phyloP scores from a whole-genome alignment of 371 early-diverging fungal species.

The Mortierella sp. region DNA sequence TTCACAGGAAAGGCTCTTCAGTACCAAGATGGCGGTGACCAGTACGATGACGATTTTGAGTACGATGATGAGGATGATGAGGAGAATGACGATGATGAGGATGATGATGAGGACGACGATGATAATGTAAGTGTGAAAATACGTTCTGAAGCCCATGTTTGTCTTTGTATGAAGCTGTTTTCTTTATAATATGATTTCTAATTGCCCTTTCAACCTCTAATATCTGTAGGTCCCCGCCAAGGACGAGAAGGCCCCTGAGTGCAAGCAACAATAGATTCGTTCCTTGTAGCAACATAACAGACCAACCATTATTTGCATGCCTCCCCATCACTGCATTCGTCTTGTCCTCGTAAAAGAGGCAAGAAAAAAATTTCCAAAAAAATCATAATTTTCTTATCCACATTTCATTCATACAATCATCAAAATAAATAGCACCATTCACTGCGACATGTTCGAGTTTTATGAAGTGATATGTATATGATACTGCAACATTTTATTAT shows the following conservation, averaged over 20 bases:
- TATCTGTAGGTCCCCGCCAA: constrained; percentile 48
- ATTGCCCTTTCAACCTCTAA: background rate
- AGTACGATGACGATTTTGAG: constrained; percentile 73
- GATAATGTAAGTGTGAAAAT: constrained; percentile 25
- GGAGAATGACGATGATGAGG: constrained; percentile 76
- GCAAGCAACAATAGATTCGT: constrained; percentile 64
- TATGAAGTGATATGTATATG: background rate
- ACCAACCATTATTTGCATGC: background rate
- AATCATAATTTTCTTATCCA: background rate
- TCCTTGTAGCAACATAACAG: background rate
- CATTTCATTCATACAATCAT: constrained; percentile 5
- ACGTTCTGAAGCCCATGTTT: background rate
- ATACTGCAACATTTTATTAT: background rate
- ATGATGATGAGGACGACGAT: constrained; percentile 76
- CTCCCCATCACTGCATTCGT: constrained; percentile 4
- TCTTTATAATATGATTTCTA: background rate
- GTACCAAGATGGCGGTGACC: constrained; percentile 77
- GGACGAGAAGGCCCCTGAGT: constrained; percentile 73
- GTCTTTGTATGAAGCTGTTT: background rate
- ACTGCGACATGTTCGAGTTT: background rate
- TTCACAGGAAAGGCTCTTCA: constrained; percentile 97
- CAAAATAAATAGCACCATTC: background rate
- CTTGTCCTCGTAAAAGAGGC: background rate
- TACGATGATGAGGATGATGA: constrained; percentile 69
- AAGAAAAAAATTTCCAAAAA: background rate